Evolutionary conservation across 176 grass and related monocot genomes (phyloP), one percentile per base, ranked within the genome.

Genomic region (Carex scoparia): DNA sequence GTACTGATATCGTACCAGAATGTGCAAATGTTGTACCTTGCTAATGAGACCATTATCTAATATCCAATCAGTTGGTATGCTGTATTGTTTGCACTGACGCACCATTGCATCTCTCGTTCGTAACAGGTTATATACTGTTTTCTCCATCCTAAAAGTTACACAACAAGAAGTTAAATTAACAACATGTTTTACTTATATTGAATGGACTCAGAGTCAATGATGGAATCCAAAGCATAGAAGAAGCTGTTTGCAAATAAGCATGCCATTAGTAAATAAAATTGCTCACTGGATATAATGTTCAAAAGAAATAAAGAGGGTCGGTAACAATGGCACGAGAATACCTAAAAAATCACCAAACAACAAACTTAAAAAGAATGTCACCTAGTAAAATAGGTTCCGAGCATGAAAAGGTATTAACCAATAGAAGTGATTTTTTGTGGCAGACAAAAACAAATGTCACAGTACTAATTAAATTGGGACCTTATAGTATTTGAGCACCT

Each of bases 21-120:
- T 40, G 4, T 74, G 65, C 12, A 69, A 11, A 85, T 62, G 12
- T 33, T 46, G 63, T 99, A 95, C 96, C 93, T 99, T 99, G 88
- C 93, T 86, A 82, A 95, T 88, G 46, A 95, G 88, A 86, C 91
- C 94, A 79, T 83, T 94, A 79, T 99, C 96, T 59, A 95, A 89
- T 87, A 99, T 95, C 96, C 96, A 99, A 57, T 99, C 93, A n/a
- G 87, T 87, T 69, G 96, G 96, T 86, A 99, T 99, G 69, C 90
- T 93, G 28, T 92, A 99, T 28, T 94, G 92, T 86, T 91, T 99
- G 71, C 93, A 95, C 42, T 95, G 90, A 56, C 93, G 85, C 86
- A 90, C 81, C 88, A 89, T 87, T 78, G 88, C 86, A 84, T 99
- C 96, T 86, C 96, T 91, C 84, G 93, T 94, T 64, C 96, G 86